Evolutionary conservation across 768 basidiomycete genomes (phyloP), one percentile per base, ranked within the genome.

Genomic region (Gyrodon lividus): DNA sequence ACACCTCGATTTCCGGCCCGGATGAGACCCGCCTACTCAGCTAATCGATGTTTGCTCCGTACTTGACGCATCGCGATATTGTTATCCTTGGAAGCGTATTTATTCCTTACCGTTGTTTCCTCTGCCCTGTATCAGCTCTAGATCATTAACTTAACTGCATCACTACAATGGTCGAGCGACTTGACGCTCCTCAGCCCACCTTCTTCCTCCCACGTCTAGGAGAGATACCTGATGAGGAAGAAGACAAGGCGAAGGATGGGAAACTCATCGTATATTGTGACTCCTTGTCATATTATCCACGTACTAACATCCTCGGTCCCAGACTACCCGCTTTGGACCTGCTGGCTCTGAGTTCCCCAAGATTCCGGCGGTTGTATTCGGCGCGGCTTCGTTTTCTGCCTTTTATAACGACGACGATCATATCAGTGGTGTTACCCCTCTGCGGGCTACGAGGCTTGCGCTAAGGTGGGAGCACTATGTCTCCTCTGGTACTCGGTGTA

Each of bases 371-470:
- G 72, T 92, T 31, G 74, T 91, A 3, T 85, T 86, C 35, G 91
- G 91, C 2, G 84, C 86, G 24, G 91, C 81, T 0, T 64, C 87
- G 7, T 82, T 92, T 62, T 86, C 84, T 1, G 73, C 73, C 16
- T 70, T 77, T 44, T 92, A 92, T 61, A 91, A 89, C 58, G 62
- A 72, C 14, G 79, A 84, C 43, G 78, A 78, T 30, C 74, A 81
- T 51, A 62, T 91, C 30, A 62, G 75, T 35, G 78, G 86, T 46
- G 70, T 74, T 41, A 64, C 70, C 1, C 90, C 89, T 5, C 61
- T 87, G 20, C 79, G 85, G 30, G 81, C 85, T 30, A 78, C 89
- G 23, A 75, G 89, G 38, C 79, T 91, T 30, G 90, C 89, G 8
- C 74, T 93, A 38, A 77, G 88, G 91, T 92, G 68, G 34, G 73